phyloP scores from a whole-genome alignment of 768 basidiomycete species.

The Pluteus cervinus region DNA sequence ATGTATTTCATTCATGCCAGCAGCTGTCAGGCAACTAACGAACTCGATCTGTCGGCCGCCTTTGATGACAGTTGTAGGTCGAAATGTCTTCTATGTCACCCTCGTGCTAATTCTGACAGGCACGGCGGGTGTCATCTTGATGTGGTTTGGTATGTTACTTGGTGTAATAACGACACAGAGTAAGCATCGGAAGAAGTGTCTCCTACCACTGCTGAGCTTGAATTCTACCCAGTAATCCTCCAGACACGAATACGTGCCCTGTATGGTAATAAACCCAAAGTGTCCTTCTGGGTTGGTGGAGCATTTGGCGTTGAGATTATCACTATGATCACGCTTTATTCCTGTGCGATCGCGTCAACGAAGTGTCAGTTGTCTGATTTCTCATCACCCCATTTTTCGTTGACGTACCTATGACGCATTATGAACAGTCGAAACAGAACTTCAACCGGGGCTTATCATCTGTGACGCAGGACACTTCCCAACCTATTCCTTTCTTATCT shows the following conservation, averaged over 20 bases:
- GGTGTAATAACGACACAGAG: no score
- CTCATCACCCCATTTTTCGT: neutral
- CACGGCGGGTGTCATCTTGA: no score
- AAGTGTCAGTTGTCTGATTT: conserved; percentile 9
- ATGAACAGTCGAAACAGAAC: conserved; percentile 4
- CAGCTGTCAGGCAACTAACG: no score
- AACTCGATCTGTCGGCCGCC: no score
- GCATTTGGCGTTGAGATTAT: conserved; percentile 16
- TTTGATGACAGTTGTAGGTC: no score
- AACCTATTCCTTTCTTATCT: conserved; percentile 16
- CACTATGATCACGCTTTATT: conserved; percentile 10
- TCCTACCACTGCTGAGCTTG: no score
- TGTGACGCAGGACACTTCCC: conserved; percentile 11
- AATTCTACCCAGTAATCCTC: conserved; percentile 23
- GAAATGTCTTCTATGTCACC: no score
- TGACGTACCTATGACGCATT: neutral
- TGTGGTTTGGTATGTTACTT: no score
- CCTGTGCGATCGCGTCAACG: conserved; percentile 11
- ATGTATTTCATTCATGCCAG: no score
- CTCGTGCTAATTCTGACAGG: no score
- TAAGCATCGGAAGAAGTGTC: no score
- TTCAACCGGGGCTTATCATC: conserved; percentile 6
- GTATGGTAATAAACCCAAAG: conserved; percentile 11
- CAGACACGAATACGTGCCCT: conserved; percentile 19
- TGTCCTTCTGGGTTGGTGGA: conserved; percentile 11